A percentile compares a stretch with the other conserved stretches of the same genome.
These are phyloP conservation scores for Leccinum variabile DNA, from an alignment of 1,284 basidiomycete species.

Conservation along the genomic window DNA sequence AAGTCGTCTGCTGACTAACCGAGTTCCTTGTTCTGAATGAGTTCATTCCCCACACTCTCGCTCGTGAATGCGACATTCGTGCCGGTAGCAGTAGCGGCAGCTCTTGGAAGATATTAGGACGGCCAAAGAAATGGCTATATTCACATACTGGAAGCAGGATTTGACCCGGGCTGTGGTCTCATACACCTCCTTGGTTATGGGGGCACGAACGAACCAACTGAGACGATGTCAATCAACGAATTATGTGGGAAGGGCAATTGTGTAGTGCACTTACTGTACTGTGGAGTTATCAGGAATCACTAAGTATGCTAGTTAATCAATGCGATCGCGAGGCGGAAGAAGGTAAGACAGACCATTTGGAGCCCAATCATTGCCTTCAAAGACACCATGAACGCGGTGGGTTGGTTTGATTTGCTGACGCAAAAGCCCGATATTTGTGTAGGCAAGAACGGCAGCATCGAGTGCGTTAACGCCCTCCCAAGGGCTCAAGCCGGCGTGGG, in stretches of 20 bases:
- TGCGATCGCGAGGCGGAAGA: neutral
- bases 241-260: neutral
- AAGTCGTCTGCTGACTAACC: constrained; percentile 37
- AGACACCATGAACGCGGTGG: constrained; percentile 64
- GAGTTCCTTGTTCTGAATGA: constrained; percentile 62
- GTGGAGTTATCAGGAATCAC: constrained; percentile 80
- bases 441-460: constrained; percentile 75
- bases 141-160: constrained; percentile 69
- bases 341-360: constrained; percentile 48
- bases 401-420: constrained; percentile 72
- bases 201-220: constrained; percentile 70
- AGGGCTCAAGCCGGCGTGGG: constrained; percentile 68
- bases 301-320: constrained; percentile 27
- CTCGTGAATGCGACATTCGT: constrained; percentile 56
- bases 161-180: constrained; percentile 57
- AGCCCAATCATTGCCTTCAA: constrained; percentile 62
- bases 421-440: constrained; percentile 67
- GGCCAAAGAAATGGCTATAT: neutral
- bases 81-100: constrained; percentile 54
- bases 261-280: constrained; percentile 45
- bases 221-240: too few relatives aligned
- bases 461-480: constrained; percentile 78
- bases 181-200: constrained; percentile 58
- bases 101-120: constrained; percentile 16
- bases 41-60: constrained; percentile 50